Percentiles rank a stretch among this genome's conserved stretches.
These are phyloP conservation scores for Phaseolus coccineus DNA, from an alignment of 331 rosid genomes.

Conservation along the genomic window DNA sequence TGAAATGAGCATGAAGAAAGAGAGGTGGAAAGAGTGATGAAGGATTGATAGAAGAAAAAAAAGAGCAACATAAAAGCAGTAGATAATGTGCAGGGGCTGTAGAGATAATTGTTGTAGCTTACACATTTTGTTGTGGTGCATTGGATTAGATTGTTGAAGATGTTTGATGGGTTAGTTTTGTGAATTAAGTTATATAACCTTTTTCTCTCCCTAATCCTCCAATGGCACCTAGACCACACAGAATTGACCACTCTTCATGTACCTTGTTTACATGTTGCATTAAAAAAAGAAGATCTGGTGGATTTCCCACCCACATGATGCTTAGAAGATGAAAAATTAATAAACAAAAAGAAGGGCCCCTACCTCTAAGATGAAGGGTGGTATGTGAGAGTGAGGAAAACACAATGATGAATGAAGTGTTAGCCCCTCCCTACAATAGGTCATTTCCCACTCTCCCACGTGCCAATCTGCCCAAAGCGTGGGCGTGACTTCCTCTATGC, in stretches of 20 bases:
- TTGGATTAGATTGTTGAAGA: conserved; percentile 23
- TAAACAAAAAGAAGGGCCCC: conserved; percentile 10
- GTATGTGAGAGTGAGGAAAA: conserved; percentile 50
- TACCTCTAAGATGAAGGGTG: conserved; percentile 10
- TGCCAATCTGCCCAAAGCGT: conserved; percentile 74
- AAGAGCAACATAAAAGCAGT: no score
- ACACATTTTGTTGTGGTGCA: neutral
- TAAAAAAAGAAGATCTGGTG: neutral
- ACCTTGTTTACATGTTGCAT: conserved; percentile 22
- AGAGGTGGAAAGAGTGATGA: no score
- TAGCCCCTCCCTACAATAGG: conserved; percentile 53
- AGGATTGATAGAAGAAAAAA: no score
- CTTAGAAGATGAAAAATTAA: neutral
- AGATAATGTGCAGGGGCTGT: no score
- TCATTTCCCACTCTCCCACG: conserved; percentile 63
- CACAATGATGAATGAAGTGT: conserved; percentile 50
- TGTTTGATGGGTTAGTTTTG: neutral
- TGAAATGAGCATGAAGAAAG: no score
- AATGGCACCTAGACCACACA: conserved; percentile 3
- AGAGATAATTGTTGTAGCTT: neutral
- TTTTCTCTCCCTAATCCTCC: neutral
- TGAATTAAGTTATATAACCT: neutral
- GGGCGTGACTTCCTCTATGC: conserved; percentile 18
- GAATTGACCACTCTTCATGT: conserved; percentile 20
- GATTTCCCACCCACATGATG: conserved; percentile 45